Evolutionary conservation across 2,329 filamentous ascomycete genomes (phyloP), one percentile per base, ranked within the genome.

Genomic region (Fusarium ramigenum): DNA sequence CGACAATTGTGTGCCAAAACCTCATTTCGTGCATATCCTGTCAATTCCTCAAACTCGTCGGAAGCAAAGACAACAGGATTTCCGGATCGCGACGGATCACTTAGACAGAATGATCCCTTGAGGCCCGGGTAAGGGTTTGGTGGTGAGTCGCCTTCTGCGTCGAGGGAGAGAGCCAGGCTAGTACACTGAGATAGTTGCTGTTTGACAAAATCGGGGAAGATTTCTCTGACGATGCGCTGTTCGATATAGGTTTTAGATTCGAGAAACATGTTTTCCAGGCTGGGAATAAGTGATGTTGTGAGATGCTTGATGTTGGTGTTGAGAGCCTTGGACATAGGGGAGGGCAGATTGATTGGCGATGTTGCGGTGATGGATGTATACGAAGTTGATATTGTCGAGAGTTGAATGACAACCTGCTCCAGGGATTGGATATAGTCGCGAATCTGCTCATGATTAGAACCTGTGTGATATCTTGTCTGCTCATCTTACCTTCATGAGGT

Each of bases 71-170:
- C 69, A 43, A 88, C 85, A 0, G 87, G 86, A 66, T 88, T 88
- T 56, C 88, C 86, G 0, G 83, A 81, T 47, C 82, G 81, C 9
- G 80, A 75, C 1, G 87, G 86, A 73, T 90, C 86, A 2, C 87
- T 89, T 21, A 91, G 77, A 63, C 88, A 89, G 71, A 91, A 91
- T 28, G 88, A 88, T 54, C 88, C 84, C 14, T 88, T 89, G 1
- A 91, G 82, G 1, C 89, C 89, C 6, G 85, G 85, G 60, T 86
- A 90, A 57, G 82, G 75, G 9, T 79, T 78, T 23, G 66, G 68
- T 8, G 70, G 75, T 14, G 75, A 66, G 4, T 80, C 78, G 25
- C 79, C 78, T n/a, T 78, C 78, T 2, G 73, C 70, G 4, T 79
- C 80, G 9, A 82, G 78, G 5, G 85, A 82, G 7, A 90, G 77